Evolutionary conservation across 768 basidiomycete genomes (phyloP), one percentile per base, ranked within the genome.

Genomic region (Termitomyces sp.): DNA sequence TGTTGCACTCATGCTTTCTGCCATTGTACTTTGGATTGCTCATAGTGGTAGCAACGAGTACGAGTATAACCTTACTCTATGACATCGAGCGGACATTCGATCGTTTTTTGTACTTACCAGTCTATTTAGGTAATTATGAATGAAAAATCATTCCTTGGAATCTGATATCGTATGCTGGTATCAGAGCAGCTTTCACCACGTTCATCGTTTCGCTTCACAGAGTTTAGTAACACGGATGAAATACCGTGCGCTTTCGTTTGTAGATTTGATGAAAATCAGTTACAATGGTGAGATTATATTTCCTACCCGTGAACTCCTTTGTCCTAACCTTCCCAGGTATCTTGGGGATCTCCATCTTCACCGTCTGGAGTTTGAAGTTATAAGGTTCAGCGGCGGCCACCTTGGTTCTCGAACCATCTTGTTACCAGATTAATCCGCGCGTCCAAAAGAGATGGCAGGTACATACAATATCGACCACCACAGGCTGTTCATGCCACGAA

Each of bases 21-120:
- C 89, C 1, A 81, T 95, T 60, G 83, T 97, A 3, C 80, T 98
- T 14, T 98, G 96, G 96, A 81, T 95, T 55, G 91, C 94, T 4
- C 94, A 96, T 77, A 92, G 82, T 61, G 79, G 84, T 2, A 84
- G 85, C 60, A 84, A 82, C 63, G 96, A 98, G 72, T 97, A 96
- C 74, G 94, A 98, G 69, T 98, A 96, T 71, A 93, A 89, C 65
- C 79, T 98, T 56, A 89, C 89, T 42, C 74, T 92, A 56, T 91
- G 66, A 73, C 32, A 37, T n/a, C 32, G 37, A 18, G 36, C 2
- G 13, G 34, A 37, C 24, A 10, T 40, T 43, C 10, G 26, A 40
- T 37, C 32, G 26, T 20, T 48, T 39, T 22, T 26, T 37, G 46
- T 56, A 56, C 55, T 56, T 39, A 56, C 37, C 36, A 30, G 32